phyloP scores from a whole-genome alignment of 1,284 basidiomycete genomes.

The Leccinum solheimii region DNA sequence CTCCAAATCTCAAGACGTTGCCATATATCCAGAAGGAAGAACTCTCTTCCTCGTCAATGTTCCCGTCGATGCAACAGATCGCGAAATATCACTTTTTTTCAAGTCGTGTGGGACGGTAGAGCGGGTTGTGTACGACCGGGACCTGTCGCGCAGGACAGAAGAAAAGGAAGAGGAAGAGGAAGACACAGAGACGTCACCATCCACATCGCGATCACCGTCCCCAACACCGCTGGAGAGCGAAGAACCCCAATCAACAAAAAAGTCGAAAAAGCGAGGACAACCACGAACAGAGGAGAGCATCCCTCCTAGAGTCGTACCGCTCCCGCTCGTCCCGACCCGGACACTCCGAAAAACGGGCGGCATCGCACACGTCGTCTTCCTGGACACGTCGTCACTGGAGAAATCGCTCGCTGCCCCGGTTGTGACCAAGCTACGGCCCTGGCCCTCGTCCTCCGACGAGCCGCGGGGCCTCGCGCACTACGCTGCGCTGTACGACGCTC shows the following conservation, averaged over 20 bases:
- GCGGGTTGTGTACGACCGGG: slow-evolving; percentile 55
- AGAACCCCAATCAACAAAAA: slow-evolving; percentile 35
- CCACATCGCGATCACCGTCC: not conserved
- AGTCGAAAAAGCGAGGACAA: slow-evolving; percentile 47
- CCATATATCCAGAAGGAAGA: slow-evolving; percentile 58
- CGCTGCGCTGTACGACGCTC: slow-evolving; percentile 54
- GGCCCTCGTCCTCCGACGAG: slow-evolving; percentile 55
- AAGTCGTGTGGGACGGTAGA: slow-evolving; percentile 76
- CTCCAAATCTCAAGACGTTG: slow-evolving; percentile 41
- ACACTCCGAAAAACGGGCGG: slow-evolving; percentile 63
- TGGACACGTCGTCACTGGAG: slow-evolving; percentile 70
- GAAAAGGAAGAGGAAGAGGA: slow-evolving; percentile 23
- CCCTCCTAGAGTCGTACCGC: slow-evolving; percentile 54
- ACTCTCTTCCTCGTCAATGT: slow-evolving; percentile 87
- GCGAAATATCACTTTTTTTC: slow-evolving; percentile 74
- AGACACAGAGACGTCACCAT: not conserved
- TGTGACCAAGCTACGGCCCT: slow-evolving; percentile 47
- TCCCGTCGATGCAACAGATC: slow-evolving; percentile 80
- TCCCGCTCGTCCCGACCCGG: slow-evolving; percentile 56
- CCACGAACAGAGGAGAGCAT: slow-evolving; percentile 33
- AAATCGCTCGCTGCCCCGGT: slow-evolving; percentile 53
- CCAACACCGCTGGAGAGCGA: slow-evolving; percentile 12
- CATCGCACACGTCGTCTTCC: slow-evolving; percentile 75
- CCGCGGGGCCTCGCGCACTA: slow-evolving; percentile 75
- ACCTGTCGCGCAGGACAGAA: slow-evolving; percentile 28